Percentiles rank a stretch among this genome's conserved stretches.
These are phyloP conservation scores for Pestalotiopsis sp. DNA, from an alignment of 2,329 filamentous ascomycete genomes.

Conservation along the genomic window DNA sequence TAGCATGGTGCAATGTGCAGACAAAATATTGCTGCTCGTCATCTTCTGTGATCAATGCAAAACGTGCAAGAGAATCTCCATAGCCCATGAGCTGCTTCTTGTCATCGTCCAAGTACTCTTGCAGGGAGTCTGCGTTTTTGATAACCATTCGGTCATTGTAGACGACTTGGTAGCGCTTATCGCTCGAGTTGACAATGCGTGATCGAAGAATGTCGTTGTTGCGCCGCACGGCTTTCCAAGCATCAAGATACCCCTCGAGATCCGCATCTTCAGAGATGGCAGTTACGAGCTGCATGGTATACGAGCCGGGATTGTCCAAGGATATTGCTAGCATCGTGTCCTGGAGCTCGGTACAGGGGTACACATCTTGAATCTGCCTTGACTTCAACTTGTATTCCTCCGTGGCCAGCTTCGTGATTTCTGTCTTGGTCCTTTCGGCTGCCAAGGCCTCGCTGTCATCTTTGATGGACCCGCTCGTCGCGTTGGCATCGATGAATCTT, in stretches of 20 bases:
- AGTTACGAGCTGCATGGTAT: slow-evolving; percentile 12
- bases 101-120: slow-evolving; percentile 8
- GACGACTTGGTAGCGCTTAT: slow-evolving; percentile 6
- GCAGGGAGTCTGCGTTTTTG: slow-evolving; percentile 7
- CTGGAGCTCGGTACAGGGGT: slow-evolving; percentile 11
- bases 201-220: slow-evolving; percentile 8
- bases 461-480: background rate
- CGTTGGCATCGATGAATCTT: slow-evolving; percentile 6
- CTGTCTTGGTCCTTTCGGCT: background rate
- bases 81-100: slow-evolving; percentile 7
- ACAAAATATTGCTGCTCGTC: slow-evolving; percentile 5
- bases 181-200: slow-evolving; percentile 2
- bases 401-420: background rate
- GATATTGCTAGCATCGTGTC: slow-evolving; percentile 9
- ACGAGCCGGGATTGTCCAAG: background rate
- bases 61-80: slow-evolving; percentile 7
- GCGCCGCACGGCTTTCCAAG: slow-evolving; percentile 10
- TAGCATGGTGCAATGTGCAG: slow-evolving; percentile 71
- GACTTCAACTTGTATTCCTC: slow-evolving; percentile 13
- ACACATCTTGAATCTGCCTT: slow-evolving; percentile 6
- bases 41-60: slow-evolving; percentile 7
- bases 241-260: slow-evolving; percentile 7
- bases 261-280: slow-evolving; percentile 8
- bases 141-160: slow-evolving; percentile 12
- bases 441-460: background rate